Base-by-base conservation (phyloP, 2,329 filamentous ascomycete species). In the Lasiodiplodia sp. region DNA sequence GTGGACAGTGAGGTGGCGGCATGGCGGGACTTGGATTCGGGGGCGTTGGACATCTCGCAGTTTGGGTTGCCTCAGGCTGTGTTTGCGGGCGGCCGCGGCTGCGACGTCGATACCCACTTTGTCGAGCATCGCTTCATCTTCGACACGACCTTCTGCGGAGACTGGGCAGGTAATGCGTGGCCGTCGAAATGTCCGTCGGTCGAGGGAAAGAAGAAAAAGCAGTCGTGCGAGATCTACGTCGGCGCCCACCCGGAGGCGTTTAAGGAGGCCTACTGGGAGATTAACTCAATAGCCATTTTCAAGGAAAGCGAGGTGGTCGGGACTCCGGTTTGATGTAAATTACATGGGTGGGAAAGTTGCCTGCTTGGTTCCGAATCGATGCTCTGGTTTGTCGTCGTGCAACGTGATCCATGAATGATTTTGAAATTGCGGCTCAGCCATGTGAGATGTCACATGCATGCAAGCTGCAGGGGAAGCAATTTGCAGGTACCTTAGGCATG, bases 131-230 rank as follows among this genome's bases (percentile, higher is more conserved):
- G 75, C 56, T 75, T 82, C 53, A 76, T 81, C 68, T 75, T 81
- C 71, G 78, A 80, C 64, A 80, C 75, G 28, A 79, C 79, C 55
- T 81, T 82, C 62, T 82, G 80, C 70, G 80, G 80, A 25, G 73
- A 71, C 28, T 96, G 93, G 93, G 93, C 92, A 3, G 92, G 92
- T 21, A 76, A 81, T 38, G 86, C 89, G 44, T 96, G 89, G 88
- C 84, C 88, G 71, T 25, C 66, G 31, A 83, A 84, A 63, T 93
- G 91, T 78, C 80, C 84, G 2, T n/a, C 58, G 10, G 40, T 38
- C 11, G 57, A 56, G 25, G 68, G 58, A 10, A 53, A 52, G 11
- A 68, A n/a, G 23, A 25, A 70, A 1, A 66, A 70, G 12, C 77
- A 80, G 40, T 74, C 71, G 38, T 76, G 74, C 60, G 64, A 71